Base-by-base conservation (phyloP, 2,329 filamentous ascomycete genomes). In the Hypoxylon sp. region DNA sequence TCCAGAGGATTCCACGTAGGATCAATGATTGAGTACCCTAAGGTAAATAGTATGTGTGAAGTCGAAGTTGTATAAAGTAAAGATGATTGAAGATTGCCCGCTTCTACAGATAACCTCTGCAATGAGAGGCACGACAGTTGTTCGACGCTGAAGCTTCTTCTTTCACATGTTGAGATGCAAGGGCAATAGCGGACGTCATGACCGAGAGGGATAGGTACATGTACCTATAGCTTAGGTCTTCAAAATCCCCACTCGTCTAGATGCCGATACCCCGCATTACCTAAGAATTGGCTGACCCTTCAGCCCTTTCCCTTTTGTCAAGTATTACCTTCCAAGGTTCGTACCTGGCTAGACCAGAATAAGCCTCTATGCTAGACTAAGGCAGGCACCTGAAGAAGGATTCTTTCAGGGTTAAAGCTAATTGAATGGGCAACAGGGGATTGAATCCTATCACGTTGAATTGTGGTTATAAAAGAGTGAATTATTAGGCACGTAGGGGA, bases 211-310 rank as follows among this genome's bases (percentile, higher is more conserved):
- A 32, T 8, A 52, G 52, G 52, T 62, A 56, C 52, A 32, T 29
- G 7, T 8, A 29, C 30, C 30, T 11, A 14, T 12, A 12, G 30
- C 12, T 34, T 4, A 34, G 12, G 12, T 11, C n/a, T 30, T 41
- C 41, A 6, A 43, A 23, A 43, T 4, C 9, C 30, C 30, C 7
- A 34, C 12, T 6, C 50, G n/a, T 19, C 8, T 27, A 27, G 25
- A 6, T 60, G 56, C 62, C 62, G 25, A 6, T 60, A 61, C 62
- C 62, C 62, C 62, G 62, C 62, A 57, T 61, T 53, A 8, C 16
- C 16, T 27, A 32, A 23, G 7, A 47, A 29, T 23, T 2, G 11
- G 25, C 2, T 19, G 32, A 23, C 21, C 30, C 19, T 9, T 9
- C n/a, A n/a, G n/a, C n/a, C n/a, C n/a, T n/a, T n/a, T n/a, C n/a